These are phyloP conservation scores for Conringia planisiliqua DNA, from an alignment of 345 rosid genomes.

Conservation along the genomic window DNA sequence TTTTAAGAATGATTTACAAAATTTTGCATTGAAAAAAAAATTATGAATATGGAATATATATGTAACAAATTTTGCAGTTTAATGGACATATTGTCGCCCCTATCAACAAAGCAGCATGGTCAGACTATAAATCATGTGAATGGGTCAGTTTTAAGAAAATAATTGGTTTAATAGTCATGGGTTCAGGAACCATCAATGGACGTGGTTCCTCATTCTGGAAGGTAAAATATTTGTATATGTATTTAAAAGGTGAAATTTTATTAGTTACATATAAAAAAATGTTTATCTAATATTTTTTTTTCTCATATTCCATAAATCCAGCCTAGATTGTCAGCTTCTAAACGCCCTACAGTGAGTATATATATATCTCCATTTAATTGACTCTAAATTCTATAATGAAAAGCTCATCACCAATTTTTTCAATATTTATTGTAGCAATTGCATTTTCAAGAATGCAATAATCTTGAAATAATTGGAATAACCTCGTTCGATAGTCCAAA, in stretches of 20 bases:
- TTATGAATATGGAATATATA: neutral
- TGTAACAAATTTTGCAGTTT: neutral
- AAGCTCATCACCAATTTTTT: neutral
- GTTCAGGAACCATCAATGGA: slow-evolving; percentile 23
- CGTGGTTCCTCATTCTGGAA: slow-evolving; percentile 28
- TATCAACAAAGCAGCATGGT: slow-evolving; percentile 9
- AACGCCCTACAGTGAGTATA: slow-evolving; percentile 24
- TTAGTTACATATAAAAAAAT: neutral
- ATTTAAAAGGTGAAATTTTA: no score
- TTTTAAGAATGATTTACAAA: neutral
- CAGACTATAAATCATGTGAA: neutral
- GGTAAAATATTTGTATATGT: neutral
- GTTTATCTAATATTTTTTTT: neutral
- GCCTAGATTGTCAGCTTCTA: neutral
- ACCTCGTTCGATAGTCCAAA: slow-evolving; percentile 36
- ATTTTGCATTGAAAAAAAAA: neutral
- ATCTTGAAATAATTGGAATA: slow-evolving; percentile 33
- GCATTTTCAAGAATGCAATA: slow-evolving; percentile 20
- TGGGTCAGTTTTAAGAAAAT: neutral
- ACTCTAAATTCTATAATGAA: neutral
- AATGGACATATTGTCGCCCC: slow-evolving; percentile 18
- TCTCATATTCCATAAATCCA: neutral
- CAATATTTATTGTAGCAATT: slow-evolving; percentile 19
- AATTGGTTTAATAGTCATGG: neutral
- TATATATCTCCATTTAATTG: neutral